Conservation (phyloP, 2,329 filamentous ascomycete species). For the Microdochium trichocladiopsis region DNA sequence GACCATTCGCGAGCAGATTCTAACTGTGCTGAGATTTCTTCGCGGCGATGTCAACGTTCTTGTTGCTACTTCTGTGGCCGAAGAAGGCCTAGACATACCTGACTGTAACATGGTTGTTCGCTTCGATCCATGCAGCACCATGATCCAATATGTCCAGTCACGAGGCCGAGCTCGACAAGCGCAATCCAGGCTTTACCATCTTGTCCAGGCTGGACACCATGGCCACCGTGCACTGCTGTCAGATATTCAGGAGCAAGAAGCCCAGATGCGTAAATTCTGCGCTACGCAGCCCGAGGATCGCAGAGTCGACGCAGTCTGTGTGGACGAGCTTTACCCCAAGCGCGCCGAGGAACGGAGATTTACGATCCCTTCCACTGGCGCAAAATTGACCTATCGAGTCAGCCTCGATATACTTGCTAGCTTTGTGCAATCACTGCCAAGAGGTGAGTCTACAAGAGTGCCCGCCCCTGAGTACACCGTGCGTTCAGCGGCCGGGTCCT, state of each 20-base stretch:
- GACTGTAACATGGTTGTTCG: constrained; percentile 62
- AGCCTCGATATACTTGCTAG: constrained; percentile 65
- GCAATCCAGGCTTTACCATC: constrained; percentile 75
- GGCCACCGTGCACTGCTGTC: constrained; percentile 49
- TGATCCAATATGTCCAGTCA: constrained; percentile 94
- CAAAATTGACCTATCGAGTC: constrained; percentile 71
- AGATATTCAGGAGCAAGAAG: constrained; percentile 54
- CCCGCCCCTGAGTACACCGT: constrained; percentile 55
- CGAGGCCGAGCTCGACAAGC: constrained; percentile 75
- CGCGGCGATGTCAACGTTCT: constrained; percentile 54
- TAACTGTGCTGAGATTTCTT: constrained; percentile 61
- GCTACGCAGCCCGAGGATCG: constrained; percentile 67
- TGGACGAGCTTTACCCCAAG: constrained; percentile 47
- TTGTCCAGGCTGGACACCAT: constrained; percentile 67
- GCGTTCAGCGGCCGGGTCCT: constrained; percentile 39
- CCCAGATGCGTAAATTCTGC: constrained; percentile 69
- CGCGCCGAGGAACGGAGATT: constrained; percentile 44
- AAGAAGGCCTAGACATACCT: constrained; percentile 62
- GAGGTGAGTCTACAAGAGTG: constrained; percentile 18
- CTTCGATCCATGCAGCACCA: constrained; percentile 82
- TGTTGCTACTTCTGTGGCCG: constrained; percentile 59
- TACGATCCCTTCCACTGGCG: constrained; percentile 59
- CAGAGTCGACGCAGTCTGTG: constrained; percentile 53
- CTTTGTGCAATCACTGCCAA: constrained; percentile 64
- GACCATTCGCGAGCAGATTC: constrained; percentile 55